Evolutionary conservation across 2,329 filamentous ascomycete species (phyloP).

Genomic region (Sarocladium oryzae): DNA sequence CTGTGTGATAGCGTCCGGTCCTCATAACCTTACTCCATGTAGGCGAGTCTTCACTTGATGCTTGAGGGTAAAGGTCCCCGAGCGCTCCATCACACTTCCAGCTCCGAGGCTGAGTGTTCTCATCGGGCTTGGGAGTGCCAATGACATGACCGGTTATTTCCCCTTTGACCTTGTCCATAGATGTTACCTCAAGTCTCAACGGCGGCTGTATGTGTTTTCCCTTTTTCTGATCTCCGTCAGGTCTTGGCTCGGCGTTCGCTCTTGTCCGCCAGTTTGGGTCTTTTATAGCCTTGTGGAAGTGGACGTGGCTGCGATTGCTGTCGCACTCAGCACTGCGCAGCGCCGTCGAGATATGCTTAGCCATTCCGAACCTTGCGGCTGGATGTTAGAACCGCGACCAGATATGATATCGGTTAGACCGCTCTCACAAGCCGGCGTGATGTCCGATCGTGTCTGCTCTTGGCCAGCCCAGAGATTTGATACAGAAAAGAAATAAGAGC

Average conservation of each 20-base stretch:
- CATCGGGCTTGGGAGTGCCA: neutral
- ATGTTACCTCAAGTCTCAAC: neutral
- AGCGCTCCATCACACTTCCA: neutral
- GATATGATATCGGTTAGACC: no score
- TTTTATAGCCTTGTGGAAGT: constrained; percentile 25
- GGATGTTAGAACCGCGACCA: no score
- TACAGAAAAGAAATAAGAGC: no score
- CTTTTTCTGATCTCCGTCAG: neutral
- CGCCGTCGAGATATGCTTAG: neutral
- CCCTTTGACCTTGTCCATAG: no score
- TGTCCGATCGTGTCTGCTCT: no score
- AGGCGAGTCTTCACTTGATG: neutral
- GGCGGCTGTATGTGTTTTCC: neutral
- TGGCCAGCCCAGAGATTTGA: no score
- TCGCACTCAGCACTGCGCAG: neutral
- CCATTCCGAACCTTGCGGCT: neutral
- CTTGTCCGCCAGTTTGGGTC: constrained; percentile 29
- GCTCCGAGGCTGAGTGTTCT: neutral
- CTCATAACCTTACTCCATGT: no score
- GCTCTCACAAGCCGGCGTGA: no score
- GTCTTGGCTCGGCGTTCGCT: neutral
- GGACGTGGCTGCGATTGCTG: neutral
- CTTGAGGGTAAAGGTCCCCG: neutral
- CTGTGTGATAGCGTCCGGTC: no score
- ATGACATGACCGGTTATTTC: no score